Evolutionary conservation across 495 filamentous ascomycete species (phyloP).

Genomic region (Neurospora sp.): DNA sequence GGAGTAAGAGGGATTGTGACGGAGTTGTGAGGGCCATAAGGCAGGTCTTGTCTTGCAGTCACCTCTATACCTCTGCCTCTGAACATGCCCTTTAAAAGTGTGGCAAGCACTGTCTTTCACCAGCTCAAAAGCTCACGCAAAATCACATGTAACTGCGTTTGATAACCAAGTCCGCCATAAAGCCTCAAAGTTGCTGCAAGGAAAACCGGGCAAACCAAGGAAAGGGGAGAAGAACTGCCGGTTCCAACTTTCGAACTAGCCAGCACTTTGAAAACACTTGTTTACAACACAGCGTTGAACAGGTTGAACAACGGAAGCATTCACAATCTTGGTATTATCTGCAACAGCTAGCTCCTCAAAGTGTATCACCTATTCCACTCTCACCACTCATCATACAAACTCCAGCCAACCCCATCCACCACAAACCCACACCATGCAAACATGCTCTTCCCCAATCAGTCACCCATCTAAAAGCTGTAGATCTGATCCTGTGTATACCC

Average conservation of each 20-base stretch:
- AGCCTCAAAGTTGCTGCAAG: not conserved
- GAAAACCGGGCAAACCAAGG: not conserved
- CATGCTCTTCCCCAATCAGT: not conserved
- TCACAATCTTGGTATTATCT: not conserved
- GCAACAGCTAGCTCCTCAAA: not conserved
- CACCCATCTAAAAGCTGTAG: slow-evolving; percentile 36
- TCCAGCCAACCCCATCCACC: not conserved
- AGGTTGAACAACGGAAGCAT: not conserved
- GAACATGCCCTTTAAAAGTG: not conserved
- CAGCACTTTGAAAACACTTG: not conserved
- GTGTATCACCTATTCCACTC: not conserved
- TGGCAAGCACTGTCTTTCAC: not conserved
- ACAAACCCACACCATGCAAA: not conserved
- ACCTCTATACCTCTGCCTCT: not conserved
- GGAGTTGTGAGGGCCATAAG: no score
- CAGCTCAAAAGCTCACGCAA: not conserved
- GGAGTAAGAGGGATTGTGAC: no score
- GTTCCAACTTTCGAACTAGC: not conserved
- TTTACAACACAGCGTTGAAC: not conserved
- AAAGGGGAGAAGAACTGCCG: not conserved
- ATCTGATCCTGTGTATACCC: slow-evolving; percentile 47
- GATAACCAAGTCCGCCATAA: not conserved
- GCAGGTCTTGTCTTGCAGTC: no score
- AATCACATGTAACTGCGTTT: not conserved
- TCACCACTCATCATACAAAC: not conserved